These are phyloP conservation scores for Colletotrichum tofieldiae DNA, from an alignment of 2,329 filamentous ascomycete genomes.

Conservation along the genomic window DNA sequence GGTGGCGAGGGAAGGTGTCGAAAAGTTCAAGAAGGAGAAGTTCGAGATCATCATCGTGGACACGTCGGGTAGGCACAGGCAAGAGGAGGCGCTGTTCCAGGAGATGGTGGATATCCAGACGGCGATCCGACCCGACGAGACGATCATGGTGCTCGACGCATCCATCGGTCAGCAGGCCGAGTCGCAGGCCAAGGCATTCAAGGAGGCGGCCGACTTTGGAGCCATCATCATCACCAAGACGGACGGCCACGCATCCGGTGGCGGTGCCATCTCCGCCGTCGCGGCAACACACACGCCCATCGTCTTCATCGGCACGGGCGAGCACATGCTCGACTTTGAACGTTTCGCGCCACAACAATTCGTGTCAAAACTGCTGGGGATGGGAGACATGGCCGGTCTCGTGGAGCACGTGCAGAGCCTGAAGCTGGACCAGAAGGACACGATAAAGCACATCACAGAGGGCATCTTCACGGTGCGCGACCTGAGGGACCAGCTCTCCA, in stretches of 20 bases:
- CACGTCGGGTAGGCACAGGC: conserved; percentile 93
- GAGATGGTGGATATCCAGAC: conserved; percentile 98
- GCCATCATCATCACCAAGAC: conserved; percentile 99
- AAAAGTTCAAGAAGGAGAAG: conserved; percentile 98
- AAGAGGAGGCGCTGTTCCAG: conserved; percentile 94
- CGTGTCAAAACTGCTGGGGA: conserved; percentile 92
- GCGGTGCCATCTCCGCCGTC: conserved; percentile 97
- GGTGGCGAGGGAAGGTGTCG: conserved; percentile 94
- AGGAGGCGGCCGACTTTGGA: conserved; percentile 95
- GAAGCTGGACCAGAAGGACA: conserved; percentile 97
- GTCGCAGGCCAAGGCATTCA: conserved; percentile 95
- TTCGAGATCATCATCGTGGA: conserved; percentile 99
- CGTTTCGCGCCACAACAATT: conserved; percentile 94
- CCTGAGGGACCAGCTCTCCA: conserved; percentile 92
- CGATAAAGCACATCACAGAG: conserved; percentile 98
- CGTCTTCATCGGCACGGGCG: conserved; percentile 97
- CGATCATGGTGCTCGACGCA: conserved; percentile 97
- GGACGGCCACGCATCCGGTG: conserved; percentile 93
- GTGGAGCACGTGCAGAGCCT: conserved; percentile 97
- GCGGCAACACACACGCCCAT: conserved; percentile 97
- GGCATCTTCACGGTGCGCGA: conserved; percentile 97
- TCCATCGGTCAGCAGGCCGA: conserved; percentile 98
- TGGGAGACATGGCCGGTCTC: conserved; percentile 96
- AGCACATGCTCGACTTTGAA: conserved; percentile 96
- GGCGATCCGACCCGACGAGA: conserved; percentile 93